Base-by-base conservation (phyloP, 805 yeast genomes). In the Tetrapisispora iriomotensis region DNA sequence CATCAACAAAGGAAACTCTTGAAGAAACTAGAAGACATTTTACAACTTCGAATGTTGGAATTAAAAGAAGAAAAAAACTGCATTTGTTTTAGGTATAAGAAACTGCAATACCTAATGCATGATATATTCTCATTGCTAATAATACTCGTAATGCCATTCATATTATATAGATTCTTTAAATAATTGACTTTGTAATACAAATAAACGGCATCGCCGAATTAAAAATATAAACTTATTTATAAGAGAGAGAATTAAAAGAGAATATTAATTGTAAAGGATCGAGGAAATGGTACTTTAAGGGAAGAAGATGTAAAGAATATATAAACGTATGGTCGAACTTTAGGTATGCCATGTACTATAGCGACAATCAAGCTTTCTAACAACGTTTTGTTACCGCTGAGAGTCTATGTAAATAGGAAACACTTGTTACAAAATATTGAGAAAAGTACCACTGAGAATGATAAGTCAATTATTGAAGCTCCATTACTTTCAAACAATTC, bases 401-500 rank as follows among this genome's bases (percentile, higher is more conserved):
- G 59, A 19, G 45, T 58, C 17, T 58, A 54, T 40, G 44, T 58
- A 24, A 58, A 58, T 36, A 46, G 63, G 24, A 50, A 49, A 34
- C 51, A 53, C 36, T 26, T 58, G n/a, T 32, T 54, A 14, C 44
- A 49, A 22, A 58, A 49, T 32, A 45, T 36, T 38, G 18, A 37
- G 29, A 38, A 39, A 13, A 37, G 20, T 8, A 32, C 48, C 13
- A 38, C 20, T n/a, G 28, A 23, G 8, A 21, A 33, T 9, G 24
- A 39, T 8, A 43, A 47, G 6, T 42, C 58, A 1, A 37, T 54
- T 4, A 55, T 60, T 33, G 59, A 60, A 23, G 56, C 63, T 4
- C 64, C 64, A 1, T 38, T 60, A 10, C 41, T 58, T n/a, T 54
- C 64, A 1, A 60, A 53, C 32, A 60, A 58, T 43, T 58, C 64